Evolutionary conservation across 192 early-diverging fungal species (phyloP), one percentile per base, ranked within the genome.

Genomic region (Podochytrium sp.): DNA sequence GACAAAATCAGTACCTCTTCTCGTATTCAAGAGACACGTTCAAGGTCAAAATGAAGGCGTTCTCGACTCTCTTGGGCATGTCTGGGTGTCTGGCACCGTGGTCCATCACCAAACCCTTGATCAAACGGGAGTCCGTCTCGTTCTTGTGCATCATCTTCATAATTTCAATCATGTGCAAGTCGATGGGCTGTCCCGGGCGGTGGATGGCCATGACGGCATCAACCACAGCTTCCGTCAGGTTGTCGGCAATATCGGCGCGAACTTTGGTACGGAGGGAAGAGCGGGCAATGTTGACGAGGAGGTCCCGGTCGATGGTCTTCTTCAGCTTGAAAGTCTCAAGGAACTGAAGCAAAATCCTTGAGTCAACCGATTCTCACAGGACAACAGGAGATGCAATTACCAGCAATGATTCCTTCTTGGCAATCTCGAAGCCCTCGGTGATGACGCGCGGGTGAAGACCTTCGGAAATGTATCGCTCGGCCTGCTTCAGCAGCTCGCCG

Each of bases 141-240:
- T 90, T 94, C 82, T 94, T 94, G 87, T 98, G 96, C 90, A 92
- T 90, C 98, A 99, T 98, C 87, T 96, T 97, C 96, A 99, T 99
- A 71, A 97, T 94, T 84, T 99, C 98, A 10, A 99, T 95, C 98
- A 99, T 99, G 76, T 98, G 95, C 66, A 99, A 85, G 80, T 99
- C 98, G 76, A 98, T 97, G 7, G 96, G 96, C 60, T 92, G 78
- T 25, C 87, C 92, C 34, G 91, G 88, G 61, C 84, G 86, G 52
- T 89, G 79, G 66, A 99, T 95, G 29, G 92, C 85, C 80, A 98
- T 79, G 39, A 99, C 96, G 16, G 95, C 95, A 79, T 98, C 96
- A 32, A 99, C 98, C 43, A 97, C 90, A 32, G 96, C 98, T 79
- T 98, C 95, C 34, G 93, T 96, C 72, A 99, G 85, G 47, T 87